Conservation (phyloP, 1,139 yeast genomes). For the Hyphopichia burtonii region DNA sequence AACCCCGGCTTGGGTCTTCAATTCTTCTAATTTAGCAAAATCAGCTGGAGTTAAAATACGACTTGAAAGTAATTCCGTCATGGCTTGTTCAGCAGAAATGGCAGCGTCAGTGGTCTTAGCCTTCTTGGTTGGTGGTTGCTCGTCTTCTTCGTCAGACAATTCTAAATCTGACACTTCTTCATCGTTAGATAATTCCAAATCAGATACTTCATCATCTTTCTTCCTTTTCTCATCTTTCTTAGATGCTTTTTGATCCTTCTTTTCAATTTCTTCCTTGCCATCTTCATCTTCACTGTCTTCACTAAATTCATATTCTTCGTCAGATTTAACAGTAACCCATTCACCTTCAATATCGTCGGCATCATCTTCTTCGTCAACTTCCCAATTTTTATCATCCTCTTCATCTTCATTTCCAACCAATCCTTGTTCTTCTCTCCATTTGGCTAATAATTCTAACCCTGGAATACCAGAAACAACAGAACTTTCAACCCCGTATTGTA, state of each 20-base stretch:
- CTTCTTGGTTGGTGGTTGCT: constrained; percentile 25
- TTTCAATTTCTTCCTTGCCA: constrained; percentile 29
- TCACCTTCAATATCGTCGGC: constrained; percentile 63
- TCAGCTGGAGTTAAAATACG: constrained; percentile 95
- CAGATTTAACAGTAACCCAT: constrained; percentile 60
- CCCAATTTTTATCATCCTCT: constrained; percentile 43
- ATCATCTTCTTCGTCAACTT: constrained; percentile 48
- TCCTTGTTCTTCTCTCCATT: constrained; percentile 81
- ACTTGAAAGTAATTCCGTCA: constrained; percentile 64
- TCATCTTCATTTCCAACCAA: constrained; percentile 41
- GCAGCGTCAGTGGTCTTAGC: constrained; percentile 18
- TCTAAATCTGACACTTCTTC: constrained; percentile 39
- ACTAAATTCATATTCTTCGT: constrained; percentile 54
- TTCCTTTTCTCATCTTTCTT: neutral
- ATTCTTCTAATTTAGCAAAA: constrained; percentile 89
- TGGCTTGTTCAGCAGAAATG: constrained; percentile 42
- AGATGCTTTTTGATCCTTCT: constrained; percentile 32
- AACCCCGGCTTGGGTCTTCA: constrained; percentile 79
- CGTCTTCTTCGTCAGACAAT: constrained; percentile 25
- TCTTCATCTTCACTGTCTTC: constrained; percentile 47
- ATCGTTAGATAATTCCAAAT: constrained; percentile 27
- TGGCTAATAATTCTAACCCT: constrained; percentile 83
- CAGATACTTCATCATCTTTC: constrained; percentile 31
- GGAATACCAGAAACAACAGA: constrained; percentile 68
- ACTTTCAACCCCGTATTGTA: constrained; percentile 71